These are phyloP conservation scores for Asclepias syriaca DNA, from an alignment of 257 asterid species.

Conservation along the genomic window DNA sequence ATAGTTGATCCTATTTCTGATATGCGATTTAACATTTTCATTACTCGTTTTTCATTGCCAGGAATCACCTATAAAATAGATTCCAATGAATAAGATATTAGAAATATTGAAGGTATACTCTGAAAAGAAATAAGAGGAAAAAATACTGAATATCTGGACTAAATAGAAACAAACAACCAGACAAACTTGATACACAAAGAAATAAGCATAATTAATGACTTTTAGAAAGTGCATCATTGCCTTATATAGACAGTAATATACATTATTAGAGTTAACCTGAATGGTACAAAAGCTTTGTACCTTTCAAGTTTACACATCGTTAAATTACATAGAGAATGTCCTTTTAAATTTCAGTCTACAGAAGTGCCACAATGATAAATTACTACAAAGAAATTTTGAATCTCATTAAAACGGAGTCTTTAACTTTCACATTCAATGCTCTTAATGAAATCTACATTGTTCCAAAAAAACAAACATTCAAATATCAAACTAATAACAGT, in stretches of 20 bases:
- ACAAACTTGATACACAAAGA: neutral
- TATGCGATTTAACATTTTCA: conserved; percentile 92
- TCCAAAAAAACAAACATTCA: too few relatives aligned
- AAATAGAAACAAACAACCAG: neutral
- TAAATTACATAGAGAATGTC: neutral
- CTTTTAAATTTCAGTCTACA: neutral
- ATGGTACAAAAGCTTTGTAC: neutral
- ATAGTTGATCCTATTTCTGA: conserved; percentile 86
- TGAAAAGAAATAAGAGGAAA: neutral
- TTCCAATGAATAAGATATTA: neutral
- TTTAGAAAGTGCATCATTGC: neutral
- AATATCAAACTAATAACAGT: too few relatives aligned
- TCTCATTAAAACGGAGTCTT: too few relatives aligned
- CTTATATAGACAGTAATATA: neutral
- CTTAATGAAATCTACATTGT: too few relatives aligned
- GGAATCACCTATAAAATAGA: conserved; percentile 76
- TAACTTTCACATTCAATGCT: too few relatives aligned
- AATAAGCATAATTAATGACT: too few relatives aligned
- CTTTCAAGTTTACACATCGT: neutral
- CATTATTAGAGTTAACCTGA: neutral
- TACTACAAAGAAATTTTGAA: neutral
- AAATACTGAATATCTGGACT: neutral
- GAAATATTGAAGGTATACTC: neutral
- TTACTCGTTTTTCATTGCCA: conserved; percentile 94
- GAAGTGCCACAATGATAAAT: neutral